A percentile compares a stretch with the other conserved stretches of the same genome.
Evolutionary conservation across 140 eudicot genomes (phyloP).

Genomic region (Anethum foeniculum): DNA sequence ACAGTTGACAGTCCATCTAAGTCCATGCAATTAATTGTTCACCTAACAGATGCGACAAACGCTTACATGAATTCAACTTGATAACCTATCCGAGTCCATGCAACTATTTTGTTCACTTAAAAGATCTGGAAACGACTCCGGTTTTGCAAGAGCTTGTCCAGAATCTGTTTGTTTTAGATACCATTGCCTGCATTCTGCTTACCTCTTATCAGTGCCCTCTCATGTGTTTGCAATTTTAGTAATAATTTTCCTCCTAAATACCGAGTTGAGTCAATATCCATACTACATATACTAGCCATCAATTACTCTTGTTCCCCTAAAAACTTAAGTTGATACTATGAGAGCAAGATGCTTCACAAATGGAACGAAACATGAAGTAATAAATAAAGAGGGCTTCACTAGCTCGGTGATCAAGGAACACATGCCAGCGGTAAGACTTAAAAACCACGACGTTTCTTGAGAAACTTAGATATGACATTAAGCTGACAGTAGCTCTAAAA

Average conservation of each 20-base stretch:
- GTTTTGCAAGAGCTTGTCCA: not conserved
- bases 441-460: not conserved
- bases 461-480: not conserved
- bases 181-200: not conserved
- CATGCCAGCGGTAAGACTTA: not conserved
- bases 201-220: not conserved
- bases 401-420: not conserved
- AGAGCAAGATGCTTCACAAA: not conserved
- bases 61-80: not conserved
- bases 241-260: not conserved
- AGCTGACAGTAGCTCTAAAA: not conserved
- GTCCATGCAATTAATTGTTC: not conserved
- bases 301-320: not conserved
- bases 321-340: not conserved
- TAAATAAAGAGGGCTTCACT: not conserved
- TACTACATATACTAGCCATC: not conserved
- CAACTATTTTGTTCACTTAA: not conserved
- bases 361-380: not conserved
- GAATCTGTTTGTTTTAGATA: not conserved
- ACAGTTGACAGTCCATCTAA: not conserved
- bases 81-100: not conserved
- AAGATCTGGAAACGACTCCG: not conserved
- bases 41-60: not conserved
- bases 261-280: not conserved
- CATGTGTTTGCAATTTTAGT: not conserved